Base-by-base conservation (phyloP, 192 early-diverging fungal species). In the Piromyces sp. region DNA sequence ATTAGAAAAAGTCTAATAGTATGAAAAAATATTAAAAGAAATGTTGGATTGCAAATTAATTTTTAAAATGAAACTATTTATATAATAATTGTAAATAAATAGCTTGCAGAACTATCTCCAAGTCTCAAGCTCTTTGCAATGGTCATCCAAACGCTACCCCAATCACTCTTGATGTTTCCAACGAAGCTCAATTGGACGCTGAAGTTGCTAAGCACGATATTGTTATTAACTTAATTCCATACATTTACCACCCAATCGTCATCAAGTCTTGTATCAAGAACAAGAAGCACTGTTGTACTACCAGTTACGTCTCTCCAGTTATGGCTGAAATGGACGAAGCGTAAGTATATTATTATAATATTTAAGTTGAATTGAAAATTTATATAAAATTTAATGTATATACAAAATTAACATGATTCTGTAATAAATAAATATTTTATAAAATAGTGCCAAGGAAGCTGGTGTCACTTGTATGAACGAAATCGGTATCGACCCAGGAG, bases 401-500 rank as follows among this genome's bases (percentile, higher is more conserved):
- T 7, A 42, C n/a, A 19, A 51, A 26, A 51, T n/a, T n/a, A n/a
- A n/a, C n/a, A n/a, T n/a, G n/a, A n/a, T n/a, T n/a, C n/a, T n/a
- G n/a, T n/a, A n/a, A n/a, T n/a, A n/a, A n/a, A n/a, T n/a, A n/a
- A n/a, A n/a, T n/a, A 6, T 30, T 82, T 80, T 30, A 29, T 40
- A 78, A 22, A 30, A 80, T 38, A 94, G 87, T 33, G 95, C 95
- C 79, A 94, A 94, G 88, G 88, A 91, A 78, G 93, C 94, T 29
- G 95, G 94, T 80, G 87, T 99, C 83, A 94, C 93, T 83, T 90
- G 97, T 85, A 92, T 99, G 90, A 99, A 99, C 88, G 97, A 99
- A 89, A 96, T 99, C 84, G 97, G 97, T 80, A 88, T 99, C 40
- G 97, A 99, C 89, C 97, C 97, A 33, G 97, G 97, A 87, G 96